Conservation (phyloP, 306 rosid species). For the Quercus agrifolia region DNA sequence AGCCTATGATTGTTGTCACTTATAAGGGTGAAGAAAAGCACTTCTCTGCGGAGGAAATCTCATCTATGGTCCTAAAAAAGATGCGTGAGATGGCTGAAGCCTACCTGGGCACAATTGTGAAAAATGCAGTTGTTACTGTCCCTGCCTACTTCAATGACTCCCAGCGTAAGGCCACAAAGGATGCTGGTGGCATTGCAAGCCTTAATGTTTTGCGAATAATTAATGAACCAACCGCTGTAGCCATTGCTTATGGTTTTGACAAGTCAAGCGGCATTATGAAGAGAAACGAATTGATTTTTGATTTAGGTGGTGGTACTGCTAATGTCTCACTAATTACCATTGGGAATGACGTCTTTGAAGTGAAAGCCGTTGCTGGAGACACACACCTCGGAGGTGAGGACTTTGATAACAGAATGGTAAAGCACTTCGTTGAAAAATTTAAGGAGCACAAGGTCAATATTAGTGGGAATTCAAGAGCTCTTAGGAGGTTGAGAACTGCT, state of each 20-base stretch:
- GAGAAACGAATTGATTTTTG: slow-evolving; percentile 4
- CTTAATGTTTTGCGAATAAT: neutral
- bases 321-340: slow-evolving; percentile 2
- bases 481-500: neutral
- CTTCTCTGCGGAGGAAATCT: slow-evolving; percentile 1
- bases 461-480: slow-evolving; percentile 2
- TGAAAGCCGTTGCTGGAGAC: neutral
- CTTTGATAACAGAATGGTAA: slow-evolving; percentile 27
- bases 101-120: neutral
- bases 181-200: neutral
- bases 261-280: neutral
- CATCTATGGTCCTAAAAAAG: neutral
- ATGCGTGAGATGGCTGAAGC: neutral
- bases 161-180: neutral
- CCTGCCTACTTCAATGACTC: neutral
- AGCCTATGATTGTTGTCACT: neutral
- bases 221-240: neutral
- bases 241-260: neutral
- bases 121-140: neutral
- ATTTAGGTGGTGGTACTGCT: slow-evolving; percentile 12
- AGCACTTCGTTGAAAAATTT: slow-evolving; percentile 12
- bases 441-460: slow-evolving; percentile 10
- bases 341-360: neutral
- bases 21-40: neutral
- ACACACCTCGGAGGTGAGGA: neutral